Base-by-base conservation (phyloP, 495 filamentous ascomycete species). In the Aspergillus bridgeri region DNA sequence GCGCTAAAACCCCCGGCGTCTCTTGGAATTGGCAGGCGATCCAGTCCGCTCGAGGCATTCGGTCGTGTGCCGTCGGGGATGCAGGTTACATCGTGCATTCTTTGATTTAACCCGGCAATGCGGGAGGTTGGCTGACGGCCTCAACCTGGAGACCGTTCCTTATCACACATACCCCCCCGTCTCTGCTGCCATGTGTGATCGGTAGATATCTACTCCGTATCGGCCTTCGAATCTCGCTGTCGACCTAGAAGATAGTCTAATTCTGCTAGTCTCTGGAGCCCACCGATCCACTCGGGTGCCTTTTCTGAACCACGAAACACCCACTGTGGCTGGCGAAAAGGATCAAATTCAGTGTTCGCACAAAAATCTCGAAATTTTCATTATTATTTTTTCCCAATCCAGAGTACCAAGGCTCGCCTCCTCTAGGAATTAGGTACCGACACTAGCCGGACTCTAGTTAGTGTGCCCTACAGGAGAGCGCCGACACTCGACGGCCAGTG, bases 1-100 rank as follows among this genome's bases (percentile, higher is more conserved):
- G 22, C 60, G 48, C 60, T 62, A 62, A 61, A 29, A 43, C 1
- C 22, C 48, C 6, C 18, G 45, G 45, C 22, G 6, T 13, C 17
- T 18, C 9, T 4, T 42, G 7, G 42, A n/a, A 54, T 54, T 54
- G 42, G 52, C 21, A 25, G 38, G 13, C 0, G 51, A 54, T 54
- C 21, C 17, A 19, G 6, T 52, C 50, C 50, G 29, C 50, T 19
- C 27, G 22, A 18, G 21, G 29, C 5, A 22, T 21, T 52, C n/a
- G 33, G 18, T 52, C 50, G 29, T 52, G 29, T 52, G 50, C 50
- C 50, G 29, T 27, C 6, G 20, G 2, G 13, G 19, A 20, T 38
- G 29, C 18, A 33, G 25, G 29, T 51, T n/a, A 51, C 38, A 20
- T 20, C 17, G 25, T n/a, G n/a, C n/a, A n/a, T n/a, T n/a, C n/a